Base-by-base conservation (phyloP, 345 rosid species). In the Lepidium sativum region DNA sequence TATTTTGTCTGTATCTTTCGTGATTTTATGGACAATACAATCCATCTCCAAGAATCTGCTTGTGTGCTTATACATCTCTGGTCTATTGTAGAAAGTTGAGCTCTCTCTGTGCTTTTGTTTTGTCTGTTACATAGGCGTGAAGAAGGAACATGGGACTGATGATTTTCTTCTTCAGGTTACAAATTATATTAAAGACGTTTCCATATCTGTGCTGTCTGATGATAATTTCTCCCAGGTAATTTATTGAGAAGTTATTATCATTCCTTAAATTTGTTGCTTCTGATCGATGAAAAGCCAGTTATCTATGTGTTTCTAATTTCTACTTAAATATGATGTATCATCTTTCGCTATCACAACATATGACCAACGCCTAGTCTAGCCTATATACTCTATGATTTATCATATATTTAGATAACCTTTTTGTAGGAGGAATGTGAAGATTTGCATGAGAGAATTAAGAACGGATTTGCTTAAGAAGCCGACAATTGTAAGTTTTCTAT, bases 371-470 rank as follows among this genome's bases (percentile, higher is more conserved):
- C 40, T 25, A 33, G 27, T 62, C 27, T 41, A 32, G 60, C 40
- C 14, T 34, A 33, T 40, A 7, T 53, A 37, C 25, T 43, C 14
- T 42, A 15, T 25, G 37, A 40, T 32, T 61, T 44, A 14, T 56
- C 35, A 38, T 60, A 70, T 63, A 61, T 58, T 45, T 72, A 60
- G 38, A 27, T 78, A 23, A 70, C 51, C 14, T 44, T 45, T 65
- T 65, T 82, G 77, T 70, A 92, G 96, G 95, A 89, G 75, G 96
- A 89, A 71, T 92, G 96, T 42, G 81, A 77, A 60, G 98, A 88
- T 76, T 75, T 92, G 77, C 54, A 29, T 40, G 79, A 71, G 71
- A 82, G 88, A 63, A 63, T 89, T 17, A 80, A 75, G 53, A 77
- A 69, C 54, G 85, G 85, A 85, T 34, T 71, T 74, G 68, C 82